Conservation (phyloP, 2,329 filamentous ascomycete species). For the Monilinia polystroma region DNA sequence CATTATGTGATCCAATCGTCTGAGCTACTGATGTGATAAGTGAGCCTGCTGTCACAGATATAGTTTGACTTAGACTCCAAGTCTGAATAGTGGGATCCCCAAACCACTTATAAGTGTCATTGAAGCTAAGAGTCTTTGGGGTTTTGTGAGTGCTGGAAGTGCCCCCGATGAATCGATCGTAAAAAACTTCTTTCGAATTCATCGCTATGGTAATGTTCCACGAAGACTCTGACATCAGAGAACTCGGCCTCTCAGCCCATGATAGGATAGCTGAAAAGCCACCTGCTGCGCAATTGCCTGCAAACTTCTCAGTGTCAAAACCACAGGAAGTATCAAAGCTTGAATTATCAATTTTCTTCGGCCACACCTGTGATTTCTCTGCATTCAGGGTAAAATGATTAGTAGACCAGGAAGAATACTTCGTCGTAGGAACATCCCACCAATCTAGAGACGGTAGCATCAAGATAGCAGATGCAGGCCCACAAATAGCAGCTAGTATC, state of each 20-base stretch:
- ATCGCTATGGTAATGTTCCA: too few species aligned
- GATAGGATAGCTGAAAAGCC: too few species aligned
- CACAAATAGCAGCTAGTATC: neutral
- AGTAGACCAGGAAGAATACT: neutral
- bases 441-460: constrained; percentile 6
- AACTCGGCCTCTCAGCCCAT: too few species aligned
- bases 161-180: too few species aligned
- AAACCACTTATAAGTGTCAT: too few species aligned
- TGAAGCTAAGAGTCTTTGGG: too few species aligned
- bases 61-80: neutral
- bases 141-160: too few species aligned
- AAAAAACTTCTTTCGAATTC: too few species aligned
- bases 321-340: too few species aligned
- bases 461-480: neutral
- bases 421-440: neutral
- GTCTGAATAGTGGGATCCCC: neutral
- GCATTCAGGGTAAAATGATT: neutral
- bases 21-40: neutral
- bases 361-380: neutral
- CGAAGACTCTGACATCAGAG: too few species aligned
- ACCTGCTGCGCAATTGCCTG: too few species aligned
- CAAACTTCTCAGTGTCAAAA: too few species aligned
- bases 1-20: neutral
- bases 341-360: neutral
- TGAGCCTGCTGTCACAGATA: neutral